A percentile compares a stretch with the other conserved stretches of the same genome.
Conservation (phyloP, 148 eudicot genomes). For the Spergularia marina region DNA sequence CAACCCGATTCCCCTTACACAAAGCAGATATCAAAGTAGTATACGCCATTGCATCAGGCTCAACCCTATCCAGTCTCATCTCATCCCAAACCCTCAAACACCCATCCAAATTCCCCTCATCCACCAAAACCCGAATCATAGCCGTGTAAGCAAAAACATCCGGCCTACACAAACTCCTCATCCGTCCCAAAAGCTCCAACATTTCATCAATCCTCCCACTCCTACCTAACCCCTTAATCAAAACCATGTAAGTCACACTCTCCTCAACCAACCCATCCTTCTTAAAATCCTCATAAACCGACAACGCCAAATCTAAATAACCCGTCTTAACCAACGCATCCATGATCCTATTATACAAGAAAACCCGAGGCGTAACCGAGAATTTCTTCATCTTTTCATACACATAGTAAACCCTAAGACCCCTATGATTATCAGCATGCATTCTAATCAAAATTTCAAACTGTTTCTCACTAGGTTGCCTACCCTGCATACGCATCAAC, state of each 20-base stretch:
- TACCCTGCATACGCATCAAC: slow-evolving; percentile 89
- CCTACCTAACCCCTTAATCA: slow-evolving; percentile 83
- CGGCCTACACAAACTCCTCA: slow-evolving; percentile 76
- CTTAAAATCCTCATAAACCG: slow-evolving; percentile 81
- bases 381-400: slow-evolving; percentile 96
- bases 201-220: slow-evolving; percentile 57
- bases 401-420: slow-evolving; percentile 79
- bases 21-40: slow-evolving; percentile 65
- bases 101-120: slow-evolving; percentile 66
- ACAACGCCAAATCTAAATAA: slow-evolving; percentile 72
- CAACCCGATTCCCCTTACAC: slow-evolving; percentile 60
- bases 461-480: slow-evolving; percentile 81
- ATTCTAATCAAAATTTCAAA: slow-evolving; percentile 89
- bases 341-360: slow-evolving; percentile 79
- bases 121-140: slow-evolving; percentile 65
- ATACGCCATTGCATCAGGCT: slow-evolving; percentile 88
- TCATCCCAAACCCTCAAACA: slow-evolving; percentile 90
- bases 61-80: slow-evolving; percentile 64
- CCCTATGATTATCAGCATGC: slow-evolving; percentile 81
- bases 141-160: slow-evolving; percentile 97
- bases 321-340: slow-evolving; percentile 74
- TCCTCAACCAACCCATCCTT: slow-evolving; percentile 72
- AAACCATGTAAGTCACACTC: slow-evolving; percentile 74
- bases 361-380: slow-evolving; percentile 74
- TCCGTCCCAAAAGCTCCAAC: slow-evolving; percentile 53